Evolutionary conservation across 2,329 filamentous ascomycete genomes (phyloP).

Genomic region (Diaporthe destruens): DNA sequence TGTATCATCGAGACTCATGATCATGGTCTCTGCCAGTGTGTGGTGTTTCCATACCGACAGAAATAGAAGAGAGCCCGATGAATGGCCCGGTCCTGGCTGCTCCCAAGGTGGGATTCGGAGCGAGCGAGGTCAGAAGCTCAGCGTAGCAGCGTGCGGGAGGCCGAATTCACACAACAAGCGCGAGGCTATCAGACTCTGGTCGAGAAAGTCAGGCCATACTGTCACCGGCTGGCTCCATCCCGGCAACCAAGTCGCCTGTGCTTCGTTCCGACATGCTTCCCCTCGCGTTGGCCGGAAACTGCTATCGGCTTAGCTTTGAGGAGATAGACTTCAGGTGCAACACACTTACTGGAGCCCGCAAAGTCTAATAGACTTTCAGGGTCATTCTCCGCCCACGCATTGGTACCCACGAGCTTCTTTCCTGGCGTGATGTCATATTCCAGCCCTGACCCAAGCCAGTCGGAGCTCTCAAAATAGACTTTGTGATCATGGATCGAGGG

Average conservation of each 20-base stretch:
- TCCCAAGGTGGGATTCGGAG: slow-evolving; percentile 15
- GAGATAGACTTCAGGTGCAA: slow-evolving; percentile 31
- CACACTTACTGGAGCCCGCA: slow-evolving; percentile 26
- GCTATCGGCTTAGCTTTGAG: slow-evolving; percentile 18
- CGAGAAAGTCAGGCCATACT: slow-evolving; percentile 27
- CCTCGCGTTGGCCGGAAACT: slow-evolving; percentile 10
- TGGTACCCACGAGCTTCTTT: slow-evolving; percentile 15
- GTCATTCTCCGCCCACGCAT: slow-evolving; percentile 13
- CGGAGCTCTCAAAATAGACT: slow-evolving; percentile 15
- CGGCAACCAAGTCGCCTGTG: slow-evolving; percentile 18
- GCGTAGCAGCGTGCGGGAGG: slow-evolving; percentile 1
- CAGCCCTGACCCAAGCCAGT: background rate
- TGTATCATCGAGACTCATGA: background rate
- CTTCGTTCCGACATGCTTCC: slow-evolving; percentile 20
- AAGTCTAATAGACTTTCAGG: slow-evolving; percentile 29
- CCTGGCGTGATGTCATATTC: slow-evolving; percentile 6
- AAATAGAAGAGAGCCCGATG: background rate
- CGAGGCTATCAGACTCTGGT: slow-evolving; percentile 20
- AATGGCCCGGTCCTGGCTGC: background rate
- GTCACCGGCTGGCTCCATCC: slow-evolving; percentile 17
- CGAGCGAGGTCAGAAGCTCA: slow-evolving; percentile 22
- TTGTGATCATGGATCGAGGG: slow-evolving; percentile 15
- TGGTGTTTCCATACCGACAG: background rate
- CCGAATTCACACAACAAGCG: background rate
- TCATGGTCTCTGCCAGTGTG: background rate